Base-by-base conservation (phyloP, 768 basidiomycete genomes). In the Exsudoporus frostii region DNA sequence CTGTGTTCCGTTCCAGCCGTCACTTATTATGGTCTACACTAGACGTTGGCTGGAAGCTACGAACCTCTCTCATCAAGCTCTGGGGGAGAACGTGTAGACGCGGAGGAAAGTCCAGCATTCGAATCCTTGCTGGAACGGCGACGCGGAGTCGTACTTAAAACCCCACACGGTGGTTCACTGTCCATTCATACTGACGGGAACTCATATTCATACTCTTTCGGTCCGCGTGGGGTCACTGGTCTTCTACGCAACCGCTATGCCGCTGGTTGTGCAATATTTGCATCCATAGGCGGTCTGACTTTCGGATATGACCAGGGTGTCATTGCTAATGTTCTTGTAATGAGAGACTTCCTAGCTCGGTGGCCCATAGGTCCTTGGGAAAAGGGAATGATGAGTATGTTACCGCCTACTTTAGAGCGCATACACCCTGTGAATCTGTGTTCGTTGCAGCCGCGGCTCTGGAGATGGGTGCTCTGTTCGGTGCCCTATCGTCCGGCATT, bases 271-370 rank as follows among this genome's bases (percentile, higher is more conserved):
- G 87, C 85, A 5, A 72, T 85, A 44, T 89, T 90, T 57, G 89
- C 85, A 1, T 86, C 84, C 10, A 80, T 91, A 59, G 89, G 89
- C 1, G 88, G 88, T 0, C 65, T 90, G 51, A 82, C 85, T 14
- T 91, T 91, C 67, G 89, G 89, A 9, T 91, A 91, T 63, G 89
- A 90, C 61, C 89, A 91, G 63, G 89, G 89, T 34, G 90, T 91
- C 50, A 90, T 92, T 57, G 87, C 90, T 3, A 92, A 92, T 65
- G 83, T 92, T 14, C 76, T 92, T 13, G 88, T 92, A 13, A 92
- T 92, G 90, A 72, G 76, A 37, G 85, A 90, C 59, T 92, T 92
- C 59, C 58, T 80, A 25, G 58, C 70, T 45, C 76, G 82, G 9
- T 92, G 86, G 83, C 86, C 85, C 5, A 71, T 89, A 3, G 82